These are phyloP conservation scores for Eragrostis curvula DNA, from an alignment of 176 grass and related monocot species.

Conservation along the genomic window DNA sequence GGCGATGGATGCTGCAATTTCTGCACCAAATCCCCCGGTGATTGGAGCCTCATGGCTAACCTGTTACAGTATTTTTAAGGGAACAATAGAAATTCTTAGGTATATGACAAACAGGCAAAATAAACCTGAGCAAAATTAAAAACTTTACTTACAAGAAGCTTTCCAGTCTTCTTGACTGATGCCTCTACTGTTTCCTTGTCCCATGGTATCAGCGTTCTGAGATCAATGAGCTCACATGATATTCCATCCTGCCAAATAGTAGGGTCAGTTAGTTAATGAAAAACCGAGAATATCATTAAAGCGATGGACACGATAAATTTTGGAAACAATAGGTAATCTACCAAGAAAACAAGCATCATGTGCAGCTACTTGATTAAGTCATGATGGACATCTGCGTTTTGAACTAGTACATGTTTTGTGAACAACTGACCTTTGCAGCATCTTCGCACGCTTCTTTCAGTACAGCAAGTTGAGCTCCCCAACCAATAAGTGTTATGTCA, in stretches of 20 bases:
- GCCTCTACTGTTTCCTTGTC: conserved; percentile 89
- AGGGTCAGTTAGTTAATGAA: background rate
- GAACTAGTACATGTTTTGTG: background rate
- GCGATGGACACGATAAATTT: background rate
- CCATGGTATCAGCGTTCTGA: conserved; percentile 95
- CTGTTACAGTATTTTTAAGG: conserved; percentile 31
- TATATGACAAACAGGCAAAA: background rate
- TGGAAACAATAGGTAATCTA: background rate
- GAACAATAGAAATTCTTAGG: background rate
- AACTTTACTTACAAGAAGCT: conserved; percentile 73
- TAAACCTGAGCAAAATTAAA: background rate
- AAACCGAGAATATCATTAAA: background rate
- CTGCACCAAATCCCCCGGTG: conserved; percentile 85
- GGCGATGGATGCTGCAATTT: conserved; percentile 80
- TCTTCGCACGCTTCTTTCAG: conserved; percentile 88
- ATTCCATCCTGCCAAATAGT: conserved; percentile 74
- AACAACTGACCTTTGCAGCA: conserved; percentile 70
- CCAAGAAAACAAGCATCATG: background rate
- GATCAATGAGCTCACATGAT: conserved; percentile 95
- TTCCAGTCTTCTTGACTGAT: conserved; percentile 91
- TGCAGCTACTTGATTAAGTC: background rate
- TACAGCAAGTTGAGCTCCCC: conserved; percentile 92
- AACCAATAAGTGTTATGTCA: conserved; percentile 90
- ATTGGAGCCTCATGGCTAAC: conserved; percentile 93
- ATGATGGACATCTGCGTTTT: background rate